These are phyloP conservation scores for Diversispora eburnea DNA, from an alignment of 192 early-diverging fungal genomes.

Conservation along the genomic window DNA sequence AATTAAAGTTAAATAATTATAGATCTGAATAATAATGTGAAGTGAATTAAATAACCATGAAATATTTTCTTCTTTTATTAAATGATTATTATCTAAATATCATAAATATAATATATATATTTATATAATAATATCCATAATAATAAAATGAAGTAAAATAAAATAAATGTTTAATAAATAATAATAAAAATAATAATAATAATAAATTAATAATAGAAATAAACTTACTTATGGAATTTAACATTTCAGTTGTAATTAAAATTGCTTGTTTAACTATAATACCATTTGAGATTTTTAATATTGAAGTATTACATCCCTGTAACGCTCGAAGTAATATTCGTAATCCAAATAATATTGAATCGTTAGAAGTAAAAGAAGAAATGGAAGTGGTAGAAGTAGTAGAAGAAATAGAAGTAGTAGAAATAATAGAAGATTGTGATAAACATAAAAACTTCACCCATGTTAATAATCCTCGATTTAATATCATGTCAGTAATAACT, in stretches of 20 bases:
- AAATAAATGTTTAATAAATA: background rate
- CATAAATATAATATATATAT: background rate
- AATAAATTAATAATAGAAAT: background rate
- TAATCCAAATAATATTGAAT: constrained; percentile 35
- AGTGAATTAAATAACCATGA: constrained; percentile 16
- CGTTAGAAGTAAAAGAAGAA: constrained; percentile 27
- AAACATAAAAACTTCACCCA: constrained; percentile 47
- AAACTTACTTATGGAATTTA: constrained; percentile 37
- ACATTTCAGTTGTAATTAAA: constrained; percentile 32
- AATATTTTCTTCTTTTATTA: constrained; percentile 3
- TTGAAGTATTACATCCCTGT: constrained; percentile 36
- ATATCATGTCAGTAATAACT: constrained; percentile 55
- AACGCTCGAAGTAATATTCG: constrained; percentile 37
- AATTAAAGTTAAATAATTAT: constrained; percentile 23
- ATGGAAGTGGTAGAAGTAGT: background rate
- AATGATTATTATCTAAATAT: background rate
- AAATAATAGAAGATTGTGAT: background rate
- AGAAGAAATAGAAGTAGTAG: no score
- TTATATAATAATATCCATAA: background rate
- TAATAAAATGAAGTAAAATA: background rate
- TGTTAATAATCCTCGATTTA: constrained; percentile 54
- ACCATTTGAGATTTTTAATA: constrained; percentile 35
- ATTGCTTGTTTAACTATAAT: constrained; percentile 35
- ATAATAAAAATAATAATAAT: background rate
- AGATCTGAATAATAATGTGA: constrained; percentile 2